Evolutionary conservation across 1,284 basidiomycete species (phyloP).

Genomic region (Austroboletus novae-zelandiae): DNA sequence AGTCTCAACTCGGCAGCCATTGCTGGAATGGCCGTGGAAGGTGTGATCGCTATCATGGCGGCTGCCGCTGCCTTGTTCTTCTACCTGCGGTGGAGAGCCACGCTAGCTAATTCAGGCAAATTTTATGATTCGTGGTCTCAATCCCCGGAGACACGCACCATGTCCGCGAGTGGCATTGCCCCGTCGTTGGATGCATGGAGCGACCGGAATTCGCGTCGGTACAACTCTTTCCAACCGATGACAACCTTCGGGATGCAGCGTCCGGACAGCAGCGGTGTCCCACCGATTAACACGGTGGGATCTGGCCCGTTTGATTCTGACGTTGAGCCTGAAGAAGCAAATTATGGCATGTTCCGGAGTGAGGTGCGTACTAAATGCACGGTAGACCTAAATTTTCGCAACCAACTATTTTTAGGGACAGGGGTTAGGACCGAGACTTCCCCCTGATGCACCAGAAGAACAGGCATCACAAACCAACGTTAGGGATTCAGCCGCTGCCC

Average conservation of each 20-base stretch:
- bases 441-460: constrained; percentile 8
- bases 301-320: background rate
- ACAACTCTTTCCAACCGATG: constrained; percentile 2
- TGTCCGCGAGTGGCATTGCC: constrained; percentile 2
- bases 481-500: background rate
- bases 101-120: background rate
- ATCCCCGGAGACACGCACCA: constrained; percentile 4
- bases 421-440: constrained; percentile 3
- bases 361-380: constrained; percentile 8
- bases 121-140: constrained; percentile 5
- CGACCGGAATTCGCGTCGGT: background rate
- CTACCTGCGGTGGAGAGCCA: constrained; percentile 24
- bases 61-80: constrained; percentile 17
- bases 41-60: constrained; percentile 16
- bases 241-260: constrained; percentile 2
- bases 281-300: background rate
- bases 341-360: background rate
- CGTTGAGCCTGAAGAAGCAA: background rate
- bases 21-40: constrained; percentile 21
- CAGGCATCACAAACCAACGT: background rate
- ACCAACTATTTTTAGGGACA: constrained; percentile 3
- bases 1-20: constrained; percentile 24
- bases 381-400: background rate
- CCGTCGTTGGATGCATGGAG: constrained; percentile 8
- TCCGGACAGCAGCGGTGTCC: background rate